A percentile compares a stretch with the other conserved stretches of the same genome.
phyloP scores from a whole-genome alignment of 2,329 filamentous ascomycete genomes.

The Cytospora piceae region DNA sequence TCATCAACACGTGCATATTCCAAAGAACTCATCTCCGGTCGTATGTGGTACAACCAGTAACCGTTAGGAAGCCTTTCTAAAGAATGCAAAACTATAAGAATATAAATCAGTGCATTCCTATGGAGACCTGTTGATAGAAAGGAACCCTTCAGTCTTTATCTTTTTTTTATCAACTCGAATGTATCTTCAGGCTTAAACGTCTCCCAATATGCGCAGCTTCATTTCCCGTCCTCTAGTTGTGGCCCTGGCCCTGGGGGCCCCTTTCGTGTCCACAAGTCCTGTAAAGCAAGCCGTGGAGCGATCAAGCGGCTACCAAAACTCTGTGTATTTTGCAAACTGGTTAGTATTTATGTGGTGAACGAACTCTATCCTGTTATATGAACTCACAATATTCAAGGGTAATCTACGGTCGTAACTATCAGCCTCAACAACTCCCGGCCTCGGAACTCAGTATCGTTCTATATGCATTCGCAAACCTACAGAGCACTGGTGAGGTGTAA shows the following conservation, averaged over 20 bases:
- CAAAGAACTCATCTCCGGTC: background rate
- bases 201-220: conserved; percentile 13
- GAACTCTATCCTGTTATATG: background rate
- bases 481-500: conserved; percentile 72
- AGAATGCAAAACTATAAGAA: background rate
- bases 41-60: background rate
- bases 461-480: conserved; percentile 80
- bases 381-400: conserved; percentile 50
- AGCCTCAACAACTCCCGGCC: conserved; percentile 70
- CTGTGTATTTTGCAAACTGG: conserved; percentile 56
- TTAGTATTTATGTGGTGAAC: conserved; percentile 34
- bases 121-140: background rate
- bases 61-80: background rate
- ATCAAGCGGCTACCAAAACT: conserved; percentile 45
- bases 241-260: background rate
- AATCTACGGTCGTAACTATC: conserved; percentile 74
- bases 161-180: background rate
- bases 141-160: background rate
- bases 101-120: background rate
- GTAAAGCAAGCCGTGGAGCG: conserved; percentile 12
- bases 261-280: conserved; percentile 15
- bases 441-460: conserved; percentile 76
- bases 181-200: background rate
- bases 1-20: background rate
- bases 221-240: background rate